These are phyloP conservation scores for Sporobolomyces pararoseus DNA, from an alignment of 768 basidiomycete species.

Conservation along the genomic window DNA sequence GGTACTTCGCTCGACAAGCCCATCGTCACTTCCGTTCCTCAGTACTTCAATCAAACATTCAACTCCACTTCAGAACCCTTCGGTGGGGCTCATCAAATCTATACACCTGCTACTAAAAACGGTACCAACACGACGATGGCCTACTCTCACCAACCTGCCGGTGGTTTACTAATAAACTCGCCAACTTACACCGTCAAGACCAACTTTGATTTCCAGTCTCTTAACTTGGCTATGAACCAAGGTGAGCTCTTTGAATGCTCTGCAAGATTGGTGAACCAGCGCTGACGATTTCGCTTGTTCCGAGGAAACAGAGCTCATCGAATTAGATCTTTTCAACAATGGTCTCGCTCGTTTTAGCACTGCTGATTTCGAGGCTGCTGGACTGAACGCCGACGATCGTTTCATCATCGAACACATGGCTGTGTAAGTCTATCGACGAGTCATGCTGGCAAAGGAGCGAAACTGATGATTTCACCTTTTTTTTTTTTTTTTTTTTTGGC, in stretches of 20 bases:
- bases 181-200: conserved; percentile 14
- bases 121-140: conserved; percentile 35
- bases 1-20: conserved; percentile 18
- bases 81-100: not conserved
- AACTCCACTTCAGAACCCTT: conserved; percentile 1
- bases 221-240: conserved; percentile 61
- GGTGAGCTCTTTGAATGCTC: not conserved
- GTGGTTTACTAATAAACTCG: conserved; percentile 16
- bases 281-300: not conserved
- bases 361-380: conserved; percentile 59
- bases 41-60: conserved; percentile 13
- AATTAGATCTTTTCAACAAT: conserved; percentile 56
- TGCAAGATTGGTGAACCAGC: not conserved
- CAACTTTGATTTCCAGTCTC: conserved; percentile 57
- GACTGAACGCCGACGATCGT: conserved; percentile 57
- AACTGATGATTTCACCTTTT: no score
- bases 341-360: conserved; percentile 58
- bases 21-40: conserved; percentile 18
- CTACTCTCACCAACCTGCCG: conserved; percentile 21
- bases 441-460: conserved; percentile 16
- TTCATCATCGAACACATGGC: conserved; percentile 63
- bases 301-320: conserved; percentile 56
- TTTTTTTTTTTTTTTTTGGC: no score
- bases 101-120: conserved; percentile 22
- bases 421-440: not conserved